Evolutionary conservation across 257 asterid genomes (phyloP), one percentile per base, ranked within the genome.

Genomic region (Nicotiana tabacum): DNA sequence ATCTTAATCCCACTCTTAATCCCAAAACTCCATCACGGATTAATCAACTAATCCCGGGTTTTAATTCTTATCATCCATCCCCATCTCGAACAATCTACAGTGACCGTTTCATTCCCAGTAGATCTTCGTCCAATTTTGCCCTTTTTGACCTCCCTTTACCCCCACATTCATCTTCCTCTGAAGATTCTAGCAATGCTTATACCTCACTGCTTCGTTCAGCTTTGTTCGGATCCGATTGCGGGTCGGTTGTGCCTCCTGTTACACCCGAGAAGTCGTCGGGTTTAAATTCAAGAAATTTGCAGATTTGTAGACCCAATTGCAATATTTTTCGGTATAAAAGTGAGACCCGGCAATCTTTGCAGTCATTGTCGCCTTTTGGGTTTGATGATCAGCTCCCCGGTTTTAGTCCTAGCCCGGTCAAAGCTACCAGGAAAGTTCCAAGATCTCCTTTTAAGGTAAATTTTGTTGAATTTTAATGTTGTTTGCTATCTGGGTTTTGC

Each of bases 51-150:
- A 68, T 80, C 9, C 81, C 87, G 4, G 60, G 46, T 6, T 55
- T 82, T 11, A 87, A 84, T 65, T 76, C 91, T 65, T 89, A 91
- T 83, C 94, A 85, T 21, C 95, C 95, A 6, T 90, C 97, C 8
- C 86, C 93, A 1, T 92, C 97, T 16, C 87, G 97, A 35, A 91
- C 97, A 33, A 93, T 95, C 83, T 92, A 90, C 90, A 84, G 97
- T 80, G 99, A 95, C 84, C 97, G 99, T 2, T 95, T 93, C 83
- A 95, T 95, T 68, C 99, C 98, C 9, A 87, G 97, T 81, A 90
- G 99, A 51, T 87, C 97, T 8, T 92, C 97, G 3, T 95, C 98
- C 80, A 92, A 95, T 85, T 95, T 93, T n/a, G 92, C 93, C 69
- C 98, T 95, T 9, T 91, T 95, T 84, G 86, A 92, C 84, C 92